These are phyloP conservation scores for Arachis hypogaea DNA, from an alignment of 306 rosid genomes.

Conservation along the genomic window DNA sequence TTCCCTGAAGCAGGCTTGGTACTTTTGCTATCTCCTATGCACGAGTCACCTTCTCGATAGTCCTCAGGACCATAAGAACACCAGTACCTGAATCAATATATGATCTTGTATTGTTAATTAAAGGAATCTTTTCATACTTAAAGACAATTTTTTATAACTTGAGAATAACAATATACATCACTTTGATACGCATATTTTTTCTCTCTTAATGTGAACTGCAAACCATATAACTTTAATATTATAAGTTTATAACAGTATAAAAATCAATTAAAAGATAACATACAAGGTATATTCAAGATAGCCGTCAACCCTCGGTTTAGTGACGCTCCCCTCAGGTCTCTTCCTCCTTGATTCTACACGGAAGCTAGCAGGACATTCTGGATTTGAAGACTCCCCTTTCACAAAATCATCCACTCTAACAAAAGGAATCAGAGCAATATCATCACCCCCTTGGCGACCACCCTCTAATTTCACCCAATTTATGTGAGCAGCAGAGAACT, in stretches of 20 bases:
- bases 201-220: background rate
- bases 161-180: background rate
- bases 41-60: constrained; percentile 59
- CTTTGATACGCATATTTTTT: background rate
- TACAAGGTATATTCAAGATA: constrained; percentile 80
- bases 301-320: constrained; percentile 85
- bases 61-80: constrained; percentile 94
- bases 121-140: constrained; percentile 19
- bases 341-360: constrained; percentile 77
- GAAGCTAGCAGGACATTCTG: constrained; percentile 72
- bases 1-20: constrained; percentile 74
- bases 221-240: constrained; percentile 11
- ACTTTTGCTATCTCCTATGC: constrained; percentile 48
- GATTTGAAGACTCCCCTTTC: constrained; percentile 74
- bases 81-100: constrained; percentile 63
- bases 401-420: constrained; percentile 81
- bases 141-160: constrained; percentile 2
- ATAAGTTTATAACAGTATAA: background rate
- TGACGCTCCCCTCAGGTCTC: constrained; percentile 62
- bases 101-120: background rate
- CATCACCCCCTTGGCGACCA: constrained; percentile 86
- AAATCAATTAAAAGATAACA: constrained; percentile 29
- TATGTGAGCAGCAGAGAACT: constrained; percentile 68
- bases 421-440: constrained; percentile 73
- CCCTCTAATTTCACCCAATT: constrained; percentile 78